A percentile compares a stretch with the other conserved stretches of the same genome.
Conservation (phyloP, 2,329 filamentous ascomycete genomes). For the Gliomastix tumulicola region DNA sequence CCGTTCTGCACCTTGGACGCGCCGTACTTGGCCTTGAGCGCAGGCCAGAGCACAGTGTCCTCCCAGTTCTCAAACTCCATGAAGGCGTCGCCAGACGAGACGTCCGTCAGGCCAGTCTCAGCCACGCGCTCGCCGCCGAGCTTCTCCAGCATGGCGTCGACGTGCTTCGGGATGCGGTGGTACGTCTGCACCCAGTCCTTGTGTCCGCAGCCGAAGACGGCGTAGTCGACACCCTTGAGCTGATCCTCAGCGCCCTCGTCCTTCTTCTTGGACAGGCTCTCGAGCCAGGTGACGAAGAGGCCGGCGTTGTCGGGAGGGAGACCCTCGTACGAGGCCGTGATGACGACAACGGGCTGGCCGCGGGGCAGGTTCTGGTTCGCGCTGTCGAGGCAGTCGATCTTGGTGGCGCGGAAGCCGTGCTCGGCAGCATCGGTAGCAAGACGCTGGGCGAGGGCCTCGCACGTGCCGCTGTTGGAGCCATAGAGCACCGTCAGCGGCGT, state of each 20-base stretch:
- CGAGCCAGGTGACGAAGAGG: slow-evolving; percentile 58
- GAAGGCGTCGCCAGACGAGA: slow-evolving; percentile 52
- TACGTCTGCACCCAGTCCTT: slow-evolving; percentile 51
- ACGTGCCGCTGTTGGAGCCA: slow-evolving; percentile 70
- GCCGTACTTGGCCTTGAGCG: slow-evolving; percentile 35
- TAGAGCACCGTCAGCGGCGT: slow-evolving; percentile 60
- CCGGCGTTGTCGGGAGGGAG: slow-evolving; percentile 62
- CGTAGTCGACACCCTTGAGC: slow-evolving; percentile 46
- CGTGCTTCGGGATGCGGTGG: slow-evolving; percentile 52
- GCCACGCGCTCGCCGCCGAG: slow-evolving; percentile 15
- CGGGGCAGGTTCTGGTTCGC: slow-evolving; percentile 54
- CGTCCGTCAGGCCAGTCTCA: slow-evolving; percentile 46
- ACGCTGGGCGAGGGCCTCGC: slow-evolving; percentile 60
- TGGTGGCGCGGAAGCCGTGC: slow-evolving; percentile 51
- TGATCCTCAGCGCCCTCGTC: slow-evolving; percentile 35
- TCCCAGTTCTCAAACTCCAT: slow-evolving; percentile 56
- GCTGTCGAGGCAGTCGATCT: slow-evolving; percentile 51
- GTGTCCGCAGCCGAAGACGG: slow-evolving; percentile 61
- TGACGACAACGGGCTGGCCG: slow-evolving; percentile 55
- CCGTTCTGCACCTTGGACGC: slow-evolving; percentile 15
- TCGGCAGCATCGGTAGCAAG: slow-evolving; percentile 50
- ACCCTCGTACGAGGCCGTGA: slow-evolving; percentile 65
- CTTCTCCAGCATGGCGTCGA: slow-evolving; percentile 39
- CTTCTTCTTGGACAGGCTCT: too few species aligned
- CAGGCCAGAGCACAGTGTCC: slow-evolving; percentile 39